These are phyloP conservation scores for Starmerella vitae DNA, from an alignment of 805 yeast genomes.

Conservation along the genomic window DNA sequence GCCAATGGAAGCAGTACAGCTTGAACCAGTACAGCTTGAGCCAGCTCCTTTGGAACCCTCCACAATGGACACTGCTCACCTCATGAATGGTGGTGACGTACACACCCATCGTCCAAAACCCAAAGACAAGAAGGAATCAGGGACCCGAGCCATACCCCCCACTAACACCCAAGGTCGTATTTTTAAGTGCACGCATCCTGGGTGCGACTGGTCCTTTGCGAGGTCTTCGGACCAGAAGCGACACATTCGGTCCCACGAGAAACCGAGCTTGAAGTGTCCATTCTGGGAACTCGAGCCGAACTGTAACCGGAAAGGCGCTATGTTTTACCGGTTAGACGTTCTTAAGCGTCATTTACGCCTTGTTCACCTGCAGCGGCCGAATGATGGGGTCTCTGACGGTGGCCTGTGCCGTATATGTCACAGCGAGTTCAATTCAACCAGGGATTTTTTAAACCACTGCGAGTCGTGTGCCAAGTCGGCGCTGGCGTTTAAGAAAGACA, in stretches of 20 bases:
- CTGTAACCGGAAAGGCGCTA: constrained; percentile 65
- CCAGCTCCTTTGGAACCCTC: too few relatives aligned
- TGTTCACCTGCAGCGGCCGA: constrained; percentile 47
- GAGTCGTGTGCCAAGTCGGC: constrained; percentile 40
- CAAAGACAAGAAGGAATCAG: too few relatives aligned
- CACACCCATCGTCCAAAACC: too few relatives aligned
- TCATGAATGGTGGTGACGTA: too few relatives aligned
- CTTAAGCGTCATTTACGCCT: constrained; percentile 56
- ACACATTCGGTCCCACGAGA: constrained; percentile 51
- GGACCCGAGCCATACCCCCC: neutral
- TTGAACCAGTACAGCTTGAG: too few relatives aligned
- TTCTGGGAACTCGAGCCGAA: constrained; percentile 55
- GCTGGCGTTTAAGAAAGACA: constrained; percentile 1
- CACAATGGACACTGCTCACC: too few relatives aligned
- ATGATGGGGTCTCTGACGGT: constrained; percentile 33
- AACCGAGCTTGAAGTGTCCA: constrained; percentile 60
- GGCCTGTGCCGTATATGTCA: constrained; percentile 62
- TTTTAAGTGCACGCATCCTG: constrained; percentile 28
- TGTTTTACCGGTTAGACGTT: constrained; percentile 61
- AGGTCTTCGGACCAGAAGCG: constrained; percentile 57
- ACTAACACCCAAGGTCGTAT: constrained; percentile 14
- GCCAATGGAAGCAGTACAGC: too few relatives aligned
- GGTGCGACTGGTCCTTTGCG: constrained; percentile 58
- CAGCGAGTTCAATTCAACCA: constrained; percentile 40
- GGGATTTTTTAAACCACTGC: constrained; percentile 51